Base-by-base conservation (phyloP, 495 filamentous ascomycete species). In the Aspergillus saccharolyticus region DNA sequence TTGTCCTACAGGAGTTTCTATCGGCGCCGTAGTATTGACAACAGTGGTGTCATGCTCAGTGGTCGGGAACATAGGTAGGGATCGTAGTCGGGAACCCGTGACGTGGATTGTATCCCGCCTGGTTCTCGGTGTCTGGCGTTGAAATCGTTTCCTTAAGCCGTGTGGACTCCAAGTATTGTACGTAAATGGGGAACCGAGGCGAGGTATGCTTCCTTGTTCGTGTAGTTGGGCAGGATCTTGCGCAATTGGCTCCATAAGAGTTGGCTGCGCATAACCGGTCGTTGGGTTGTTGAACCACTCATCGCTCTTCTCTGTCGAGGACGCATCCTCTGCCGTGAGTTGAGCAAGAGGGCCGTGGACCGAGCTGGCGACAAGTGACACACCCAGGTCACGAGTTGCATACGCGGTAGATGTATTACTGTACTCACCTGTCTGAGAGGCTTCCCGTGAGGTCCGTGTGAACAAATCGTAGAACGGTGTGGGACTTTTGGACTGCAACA, bases 331-430 rank as follows among this genome's bases (percentile, higher is more conserved):
- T 42, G 74, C 67, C n/a, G 82, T 70, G 30, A 89, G 66, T 58
- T 81, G 79, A 18, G 89, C 82, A 52, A 97, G 69, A 0, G 89
- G 85, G 45, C 83, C 87, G 33, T 87, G 80, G 15, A 91, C 81
- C 9, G 89, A 88, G 70, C 88, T 91, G 18, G 90, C 80, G 4
- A 85, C 81, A 39, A 98, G 82, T 39, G 94, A 97, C 42, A 96
- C 74, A 44, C 89, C 86, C 74, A 97, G 87, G 54, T 94, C 91
- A 44, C 89, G 86, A 12, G 87, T 90, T 3, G 85, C 74, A 65
- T 85, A 86, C 20, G 76, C 65, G 16, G 72, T 58, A 16, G 71
- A 66, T n/a, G 56, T 64, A 15, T 59, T 66, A 17, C 64, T 57
- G 22, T 70, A 51, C 61, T 53, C 54, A 53, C 63, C 65, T 54